Base-by-base conservation (phyloP, 352 stramenopile genomes). In the Pythium rishiriense region DNA sequence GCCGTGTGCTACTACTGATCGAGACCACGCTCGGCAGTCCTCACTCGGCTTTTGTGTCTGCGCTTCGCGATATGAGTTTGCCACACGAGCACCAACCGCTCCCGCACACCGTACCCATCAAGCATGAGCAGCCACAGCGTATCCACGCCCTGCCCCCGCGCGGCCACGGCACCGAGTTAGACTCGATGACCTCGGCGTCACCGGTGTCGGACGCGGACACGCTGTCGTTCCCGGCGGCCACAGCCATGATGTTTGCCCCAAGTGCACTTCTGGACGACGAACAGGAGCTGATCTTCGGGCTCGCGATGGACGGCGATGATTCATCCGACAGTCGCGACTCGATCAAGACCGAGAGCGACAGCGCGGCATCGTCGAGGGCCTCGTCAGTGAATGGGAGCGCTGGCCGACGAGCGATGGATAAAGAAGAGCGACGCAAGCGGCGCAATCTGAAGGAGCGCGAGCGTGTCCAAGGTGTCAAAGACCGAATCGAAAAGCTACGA, bases 361-460 rank as follows among this genome's bases (percentile, higher is more conserved):
- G 26, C 49, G 49, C 8, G 5, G 41, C 41, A 3, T 4, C 5
- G 5, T 42, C 35, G 35, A 11, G 6, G 11, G 6, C 31, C 31
- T 42, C 35, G 35, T 42, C 12, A 8, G 35, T 17, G 7, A 14
- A 3, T 42, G 15, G 17, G 9, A 17, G 22, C 22, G 47, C 2
- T n/a, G 26, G n/a, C 1, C 26, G 28, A 11, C 58, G 35, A 25
- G 33, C 52, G 21, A 41, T 61, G 57, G 72, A 62, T 9, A 68
- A 77, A 8, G 75, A 76, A 33, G 69, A 85, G 56, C 78, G 82
- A 0, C 72, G 76, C 26, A 71, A 74, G 58, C 70, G 77, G 6
- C 82, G 86, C 66, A 91, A 91, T 46, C 72, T 73, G 24, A 89
- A 85, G 42, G 82, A 91, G 51, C 72, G 82, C 12, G 66, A 69